Base-by-base conservation (phyloP, 2,329 filamentous ascomycete species). In the Epichloe hybrida region DNA sequence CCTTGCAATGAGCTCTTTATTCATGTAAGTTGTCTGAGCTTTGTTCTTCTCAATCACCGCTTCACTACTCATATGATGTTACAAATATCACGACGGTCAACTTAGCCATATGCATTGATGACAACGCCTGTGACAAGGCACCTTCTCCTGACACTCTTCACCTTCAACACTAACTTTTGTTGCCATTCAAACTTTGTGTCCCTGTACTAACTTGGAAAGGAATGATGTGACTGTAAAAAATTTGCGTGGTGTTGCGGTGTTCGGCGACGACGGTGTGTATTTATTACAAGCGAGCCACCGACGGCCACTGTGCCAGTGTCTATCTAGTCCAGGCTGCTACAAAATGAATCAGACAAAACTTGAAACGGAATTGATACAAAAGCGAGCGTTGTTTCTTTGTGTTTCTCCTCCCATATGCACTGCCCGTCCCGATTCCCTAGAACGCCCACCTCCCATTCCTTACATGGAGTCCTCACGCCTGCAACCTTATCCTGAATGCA, bases 31-130 rank as follows among this genome's bases (percentile, higher is more conserved):
- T 48, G n/a, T 8, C 17, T 40, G 21, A 21, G 17, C 3, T 5
- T 52, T n/a, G 5, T 17, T 38, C n/a, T 42, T 21, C 9, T 12
- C 17, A 7, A 39, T 2, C 17, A 37, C 15, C 39, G 31, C 34
- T 15, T 31, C 51, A 21, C 55, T 31, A 31, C 27, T 61, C 47
- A 62, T 52, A 71, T 71, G 69, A 71, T 70, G 66, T 57, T 62
- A 65, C 61, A 66, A 63, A 45, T 69, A 70, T 71, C 69, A 71
- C 69, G 69, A 71, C 69, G 69, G 69, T 71, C 69, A 70, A 71
- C 69, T 62, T 69, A 71, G 69, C 69, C 66, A 69, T 66, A 69
- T 63, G 69, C 69, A 62, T 64, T 71, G 69, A 70, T 66, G 69
- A 71, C 62, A 69, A 56, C 62, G 69, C 69, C 69, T 70, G 61